Percentiles rank a stretch among this genome's conserved stretches.
Evolutionary conservation across 805 yeast genomes (phyloP).

Genomic region (Candida manassasensis): DNA sequence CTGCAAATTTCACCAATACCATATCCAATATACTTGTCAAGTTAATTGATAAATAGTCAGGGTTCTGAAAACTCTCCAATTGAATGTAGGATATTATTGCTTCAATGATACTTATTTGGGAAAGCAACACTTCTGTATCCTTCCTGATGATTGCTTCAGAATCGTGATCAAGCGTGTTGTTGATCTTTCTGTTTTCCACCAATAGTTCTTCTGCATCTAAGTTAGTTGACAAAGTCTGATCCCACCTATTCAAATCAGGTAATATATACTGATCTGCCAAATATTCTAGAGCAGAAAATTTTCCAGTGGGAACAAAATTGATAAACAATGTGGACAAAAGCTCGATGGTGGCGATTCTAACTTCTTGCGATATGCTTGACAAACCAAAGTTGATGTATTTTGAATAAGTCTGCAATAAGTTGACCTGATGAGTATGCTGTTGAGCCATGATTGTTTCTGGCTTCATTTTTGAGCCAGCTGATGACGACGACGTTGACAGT

Average conservation of each 20-base stretch:
- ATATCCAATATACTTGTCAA: slow-evolving; percentile 24
- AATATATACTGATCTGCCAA: slow-evolving; percentile 25
- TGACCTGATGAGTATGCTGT: slow-evolving; percentile 34
- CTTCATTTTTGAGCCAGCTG: slow-evolving; percentile 36
- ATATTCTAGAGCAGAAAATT: slow-evolving; percentile 31
- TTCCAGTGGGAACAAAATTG: slow-evolving; percentile 36
- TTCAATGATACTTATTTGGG: slow-evolving; percentile 30
- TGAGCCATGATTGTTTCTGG: slow-evolving; percentile 39
- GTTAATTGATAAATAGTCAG: slow-evolving; percentile 29
- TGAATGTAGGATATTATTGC: slow-evolving; percentile 33
- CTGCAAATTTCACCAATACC: slow-evolving; percentile 27
- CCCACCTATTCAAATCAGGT: slow-evolving; percentile 30
- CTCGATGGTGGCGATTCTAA: slow-evolving; percentile 35
- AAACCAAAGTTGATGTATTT: slow-evolving; percentile 27
- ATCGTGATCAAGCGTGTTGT: slow-evolving; percentile 22
- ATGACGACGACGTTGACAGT: slow-evolving; percentile 27
- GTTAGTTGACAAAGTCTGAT: slow-evolving; percentile 15
- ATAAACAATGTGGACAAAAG: slow-evolving; percentile 29
- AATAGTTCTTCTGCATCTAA: slow-evolving; percentile 15
- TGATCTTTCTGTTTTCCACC: slow-evolving; percentile 14
- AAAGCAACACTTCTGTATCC: slow-evolving; percentile 16
- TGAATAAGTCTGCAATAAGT: slow-evolving; percentile 25
- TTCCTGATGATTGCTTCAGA: slow-evolving; percentile 21
- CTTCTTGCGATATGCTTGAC: slow-evolving; percentile 28
- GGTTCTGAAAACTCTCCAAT: slow-evolving; percentile 36